Evolutionary conservation across 441 rosid genomes (phyloP).

Genomic region (Cnidoscolus chayamansa): DNA sequence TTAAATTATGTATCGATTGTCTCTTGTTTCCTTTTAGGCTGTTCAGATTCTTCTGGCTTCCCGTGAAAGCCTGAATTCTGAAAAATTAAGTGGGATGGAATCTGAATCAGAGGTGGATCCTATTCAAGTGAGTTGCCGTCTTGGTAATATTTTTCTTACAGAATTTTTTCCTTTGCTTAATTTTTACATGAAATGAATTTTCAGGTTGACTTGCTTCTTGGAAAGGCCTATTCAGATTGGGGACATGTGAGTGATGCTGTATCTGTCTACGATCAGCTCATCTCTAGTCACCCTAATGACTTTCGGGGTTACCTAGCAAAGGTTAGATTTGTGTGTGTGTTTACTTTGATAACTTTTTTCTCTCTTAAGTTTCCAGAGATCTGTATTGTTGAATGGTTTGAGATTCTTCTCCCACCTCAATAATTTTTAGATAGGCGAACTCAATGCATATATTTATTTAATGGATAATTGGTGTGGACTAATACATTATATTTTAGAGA

Average conservation of each 20-base stretch:
- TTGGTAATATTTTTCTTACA: background rate
- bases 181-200: constrained; percentile 10
- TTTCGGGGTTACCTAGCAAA: constrained; percentile 91
- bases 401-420: background rate
- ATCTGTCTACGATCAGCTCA: constrained; percentile 76
- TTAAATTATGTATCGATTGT: background rate
- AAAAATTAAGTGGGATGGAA: constrained; percentile 34
- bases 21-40: constrained; percentile 45
- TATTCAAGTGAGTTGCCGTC: constrained; percentile 55
- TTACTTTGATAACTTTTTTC: background rate
- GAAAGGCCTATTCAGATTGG: constrained; percentile 94
- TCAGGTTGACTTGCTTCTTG: constrained; percentile 83
- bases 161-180: background rate
- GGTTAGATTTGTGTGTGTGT: constrained; percentile 34
- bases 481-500: background rate
- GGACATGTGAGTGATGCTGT: constrained; percentile 85
- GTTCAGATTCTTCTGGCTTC: constrained; percentile 64
- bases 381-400: background rate
- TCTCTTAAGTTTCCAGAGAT: background rate
- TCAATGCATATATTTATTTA: background rate
- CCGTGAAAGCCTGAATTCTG: constrained; percentile 49
- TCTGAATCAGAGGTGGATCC: constrained; percentile 47
- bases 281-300: constrained; percentile 72
- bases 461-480: background rate
- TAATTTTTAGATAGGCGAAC: background rate